Evolutionary conservation across 768 basidiomycete species (phyloP), one percentile per base, ranked within the genome.

Genomic region (Tricholoma hemisulphureum): DNA sequence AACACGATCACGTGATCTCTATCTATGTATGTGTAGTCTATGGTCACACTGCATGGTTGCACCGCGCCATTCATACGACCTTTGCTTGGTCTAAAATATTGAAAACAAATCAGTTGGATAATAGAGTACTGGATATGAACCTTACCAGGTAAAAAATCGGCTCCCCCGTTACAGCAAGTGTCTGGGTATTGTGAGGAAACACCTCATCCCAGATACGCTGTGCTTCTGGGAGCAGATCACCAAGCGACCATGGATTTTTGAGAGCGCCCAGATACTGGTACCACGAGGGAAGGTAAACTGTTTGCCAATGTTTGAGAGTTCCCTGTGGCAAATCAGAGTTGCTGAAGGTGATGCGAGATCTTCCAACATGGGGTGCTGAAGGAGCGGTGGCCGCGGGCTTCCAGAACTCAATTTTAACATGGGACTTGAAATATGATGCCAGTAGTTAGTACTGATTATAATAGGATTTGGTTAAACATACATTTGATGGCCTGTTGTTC

Each of bases 31-130:
- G n/a, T n/a, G n/a, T n/a, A n/a, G n/a, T n/a, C n/a, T n/a, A n/a
- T n/a, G n/a, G n/a, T n/a, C n/a, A n/a, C n/a, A n/a, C n/a, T n/a
- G n/a, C n/a, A n/a, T n/a, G n/a, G n/a, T n/a, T n/a, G n/a, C n/a
- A n/a, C n/a, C n/a, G 10, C 55, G 45, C 55, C 55, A 56, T 32
- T 56, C 55, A 34, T 56, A 56, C 16, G 45, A 49, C 20, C 55
- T 31, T 29, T 56, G 46, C 18, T 32, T 49, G 34, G 48, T 35
- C 55, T 56, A 11, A 16, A 7, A 39, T 34, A 34, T 50, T 14
- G 20, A 16, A 49, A 28, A 20, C 29, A 13, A 23, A 16, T 37
- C 23, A 29, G 26, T 23, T 21, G 23, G 6, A 48, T 24, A 39
- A 35, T 24, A 56, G 13, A 45, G 35, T 35, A 34, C 29, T 14